Evolutionary conservation across 1,284 basidiomycete genomes (phyloP), one percentile per base, ranked within the genome.

Genomic region (Spongiforma sp.): DNA sequence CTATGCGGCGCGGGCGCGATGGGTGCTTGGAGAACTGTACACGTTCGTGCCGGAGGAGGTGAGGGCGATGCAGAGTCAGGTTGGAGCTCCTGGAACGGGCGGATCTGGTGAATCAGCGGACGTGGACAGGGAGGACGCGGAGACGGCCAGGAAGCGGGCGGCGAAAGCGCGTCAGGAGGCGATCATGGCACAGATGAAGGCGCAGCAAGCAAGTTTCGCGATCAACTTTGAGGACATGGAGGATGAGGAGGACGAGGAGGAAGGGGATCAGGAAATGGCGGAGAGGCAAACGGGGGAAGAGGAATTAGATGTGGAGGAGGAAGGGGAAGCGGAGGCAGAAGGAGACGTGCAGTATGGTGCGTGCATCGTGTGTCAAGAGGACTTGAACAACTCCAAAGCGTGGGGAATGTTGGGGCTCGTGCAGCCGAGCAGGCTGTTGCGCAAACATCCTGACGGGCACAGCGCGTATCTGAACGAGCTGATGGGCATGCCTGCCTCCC

Each of bases 281-380:
- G 80, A 83, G 60, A 74, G n/a, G n/a, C n/a, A n/a, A n/a, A n/a
- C 76, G 2, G 77, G 75, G 0, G 83, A 84, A 26, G 82, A 84
- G 41, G 75, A 83, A 15, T 21, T 52, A n/a, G n/a, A n/a, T n/a
- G n/a, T n/a, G n/a, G n/a, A n/a, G 68, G 82, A 78, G n/a, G 80
- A 83, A 60, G 73, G n/a, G n/a, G n/a, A n/a, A n/a, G n/a, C 76
- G 2, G 77, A 75, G 0, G 83, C 84, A 26, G 82, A 84, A 39
- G 75, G 83, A 15, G 11, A 28, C n/a, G 76, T 85, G 21, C 88
- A 88, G 30, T 91, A 91, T 67, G 98, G 97, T 2, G 93, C 91
- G 32, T 99, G 98, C 77, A 99, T 99, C 68, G 94, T 99, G 11
- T 99, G 98, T 72, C 98, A 99, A 77, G 98, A 99, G 76, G 93